Conservation (phyloP, 2,329 filamentous ascomycete species). For the Diplodia sapinea region DNA sequence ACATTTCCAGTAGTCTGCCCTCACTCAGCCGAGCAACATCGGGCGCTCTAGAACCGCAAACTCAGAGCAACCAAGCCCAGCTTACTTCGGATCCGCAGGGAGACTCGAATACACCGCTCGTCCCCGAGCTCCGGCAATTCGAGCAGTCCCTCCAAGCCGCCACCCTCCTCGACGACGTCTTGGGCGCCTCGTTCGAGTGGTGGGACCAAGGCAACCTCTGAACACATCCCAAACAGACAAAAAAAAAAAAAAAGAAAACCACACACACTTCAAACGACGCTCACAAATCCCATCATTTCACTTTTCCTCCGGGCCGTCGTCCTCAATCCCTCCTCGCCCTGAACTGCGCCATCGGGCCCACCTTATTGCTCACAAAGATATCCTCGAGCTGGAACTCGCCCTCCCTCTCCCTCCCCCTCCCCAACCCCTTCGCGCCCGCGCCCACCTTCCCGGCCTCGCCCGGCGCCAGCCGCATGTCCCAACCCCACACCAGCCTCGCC, state of each 20-base stretch:
- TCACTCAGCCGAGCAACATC: neutral
- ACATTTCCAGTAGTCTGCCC: neutral
- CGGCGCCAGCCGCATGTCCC: slow-evolving; percentile 56
- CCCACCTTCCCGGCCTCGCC: neutral
- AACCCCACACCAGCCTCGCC: slow-evolving; percentile 66
- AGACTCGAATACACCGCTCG: neutral
- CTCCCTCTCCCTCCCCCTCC: neutral
- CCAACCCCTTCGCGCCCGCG: slow-evolving; percentile 5
- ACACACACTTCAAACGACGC: neutral
- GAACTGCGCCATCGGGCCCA: slow-evolving; percentile 19
- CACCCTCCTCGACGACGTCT: slow-evolving; percentile 9
- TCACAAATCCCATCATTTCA: no score
- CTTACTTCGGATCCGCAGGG: neutral
- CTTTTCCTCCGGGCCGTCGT: no score
- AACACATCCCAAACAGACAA: neutral
- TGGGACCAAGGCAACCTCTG: slow-evolving; percentile 24
- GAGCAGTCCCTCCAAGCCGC: slow-evolving; percentile 14
- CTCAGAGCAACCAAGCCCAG: neutral
- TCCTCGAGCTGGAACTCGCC: slow-evolving; percentile 15
- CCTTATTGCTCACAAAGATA: slow-evolving; percentile 15
- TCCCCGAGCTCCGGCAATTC: slow-evolving; percentile 14
- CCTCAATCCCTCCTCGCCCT: neutral
- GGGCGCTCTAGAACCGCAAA: neutral
- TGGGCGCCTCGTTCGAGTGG: slow-evolving; percentile 16
- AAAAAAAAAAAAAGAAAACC: neutral